Percentiles rank a stretch among this genome's conserved stretches.
Conservation (phyloP, 202 grass and related monocot species). For the Carex arenaria region DNA sequence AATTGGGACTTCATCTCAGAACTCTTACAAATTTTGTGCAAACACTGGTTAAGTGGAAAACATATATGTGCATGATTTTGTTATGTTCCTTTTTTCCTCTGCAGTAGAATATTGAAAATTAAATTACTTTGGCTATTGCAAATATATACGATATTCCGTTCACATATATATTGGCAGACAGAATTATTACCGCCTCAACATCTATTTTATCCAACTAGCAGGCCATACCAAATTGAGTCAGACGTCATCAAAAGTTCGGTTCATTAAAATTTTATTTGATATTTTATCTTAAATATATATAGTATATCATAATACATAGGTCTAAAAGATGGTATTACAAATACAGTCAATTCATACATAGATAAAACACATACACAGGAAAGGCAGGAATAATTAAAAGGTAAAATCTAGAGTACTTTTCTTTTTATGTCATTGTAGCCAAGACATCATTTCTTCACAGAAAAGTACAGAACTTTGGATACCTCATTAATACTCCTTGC, state of each 20-base stretch:
- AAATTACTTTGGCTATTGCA: neutral
- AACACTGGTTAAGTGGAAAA: neutral
- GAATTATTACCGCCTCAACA: neutral
- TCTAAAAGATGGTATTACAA: neutral
- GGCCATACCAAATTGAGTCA: neutral
- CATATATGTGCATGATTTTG: neutral
- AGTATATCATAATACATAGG: neutral
- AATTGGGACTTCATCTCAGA: too few relatives aligned
- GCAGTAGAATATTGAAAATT: neutral
- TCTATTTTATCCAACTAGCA: neutral
- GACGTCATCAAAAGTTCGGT: neutral
- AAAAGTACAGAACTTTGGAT: neutral
- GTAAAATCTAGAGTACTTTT: neutral
- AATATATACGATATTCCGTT: neutral
- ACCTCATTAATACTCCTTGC: neutral
- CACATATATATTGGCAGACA: neutral
- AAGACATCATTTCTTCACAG: neutral
- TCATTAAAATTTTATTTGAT: neutral
- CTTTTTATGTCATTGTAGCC: neutral
- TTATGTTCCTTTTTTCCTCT: neutral
- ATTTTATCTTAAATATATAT: neutral
- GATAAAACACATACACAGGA: neutral
- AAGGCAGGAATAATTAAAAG: neutral
- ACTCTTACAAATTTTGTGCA: too few relatives aligned
- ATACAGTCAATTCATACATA: neutral